Conservation (phyloP, 345 rosid genomes). For the Corchorus olitorius region DNA sequence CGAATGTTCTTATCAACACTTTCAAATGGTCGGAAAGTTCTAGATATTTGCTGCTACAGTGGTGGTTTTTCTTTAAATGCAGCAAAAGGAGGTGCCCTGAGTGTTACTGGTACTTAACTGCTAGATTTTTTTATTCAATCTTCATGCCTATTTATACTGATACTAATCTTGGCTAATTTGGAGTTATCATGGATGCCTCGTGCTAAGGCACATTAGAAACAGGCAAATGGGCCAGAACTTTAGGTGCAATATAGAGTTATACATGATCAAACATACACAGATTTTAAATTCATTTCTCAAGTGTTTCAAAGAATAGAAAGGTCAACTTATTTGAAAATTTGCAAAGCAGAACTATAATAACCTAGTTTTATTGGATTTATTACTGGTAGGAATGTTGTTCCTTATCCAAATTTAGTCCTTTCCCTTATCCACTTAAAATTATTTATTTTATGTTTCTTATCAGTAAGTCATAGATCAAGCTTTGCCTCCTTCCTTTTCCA, state of each 20-base stretch:
- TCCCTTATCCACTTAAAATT: not conserved
- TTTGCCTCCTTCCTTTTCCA: not conserved
- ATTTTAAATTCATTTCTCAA: slow-evolving; percentile 2
- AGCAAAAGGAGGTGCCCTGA: slow-evolving; percentile 63
- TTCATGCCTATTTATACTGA: not conserved
- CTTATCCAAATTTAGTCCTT: slow-evolving; percentile 2
- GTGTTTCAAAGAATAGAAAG: not conserved
- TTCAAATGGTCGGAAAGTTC: slow-evolving; percentile 69
- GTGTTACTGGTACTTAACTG: slow-evolving; percentile 50
- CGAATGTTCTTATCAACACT: slow-evolving; percentile 70
- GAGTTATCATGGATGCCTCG: not conserved
- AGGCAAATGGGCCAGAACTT: not conserved
- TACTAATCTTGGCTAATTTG: not conserved
- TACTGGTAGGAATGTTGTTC: not conserved
- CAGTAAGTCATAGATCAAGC: not conserved
- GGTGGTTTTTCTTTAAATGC: slow-evolving; percentile 92
- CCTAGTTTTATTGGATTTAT: not conserved
- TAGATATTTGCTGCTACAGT: slow-evolving; percentile 88
- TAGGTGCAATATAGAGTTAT: not conserved
- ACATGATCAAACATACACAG: not conserved
- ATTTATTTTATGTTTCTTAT: not conserved
- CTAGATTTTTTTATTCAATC: not conserved
- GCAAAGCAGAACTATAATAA: slow-evolving; percentile 3
- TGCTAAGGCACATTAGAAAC: not conserved
- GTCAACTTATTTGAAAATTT: not conserved